phyloP scores from a whole-genome alignment of 257 asterid genomes.

The Solanum acaule region DNA sequence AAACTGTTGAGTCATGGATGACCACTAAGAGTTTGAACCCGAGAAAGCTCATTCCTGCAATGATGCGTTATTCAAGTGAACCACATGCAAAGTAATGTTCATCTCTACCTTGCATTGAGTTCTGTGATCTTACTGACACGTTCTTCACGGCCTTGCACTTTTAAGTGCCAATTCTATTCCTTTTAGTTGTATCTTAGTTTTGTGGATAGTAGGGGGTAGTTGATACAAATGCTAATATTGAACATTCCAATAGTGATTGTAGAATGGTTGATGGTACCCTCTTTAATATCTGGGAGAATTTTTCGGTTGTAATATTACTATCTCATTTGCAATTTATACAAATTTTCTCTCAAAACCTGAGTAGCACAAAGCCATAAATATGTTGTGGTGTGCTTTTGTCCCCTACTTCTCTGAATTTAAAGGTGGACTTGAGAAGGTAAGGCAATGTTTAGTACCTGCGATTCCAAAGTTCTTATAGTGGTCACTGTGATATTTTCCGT shows the following conservation, averaged over 20 bases:
- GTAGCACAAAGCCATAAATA: not conserved
- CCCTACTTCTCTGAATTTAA: not conserved
- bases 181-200: not conserved
- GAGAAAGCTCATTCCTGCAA: conserved; percentile 94
- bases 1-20: conserved; percentile 99
- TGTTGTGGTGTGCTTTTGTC: not conserved
- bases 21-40: conserved; percentile 78
- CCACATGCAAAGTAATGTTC: conserved; percentile 83
- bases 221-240: not conserved
- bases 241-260: not conserved
- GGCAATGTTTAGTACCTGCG: not conserved
- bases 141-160: not conserved
- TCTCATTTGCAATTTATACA: not conserved
- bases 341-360: not conserved
- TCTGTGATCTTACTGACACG: conserved; percentile 1
- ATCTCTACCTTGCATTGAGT: not conserved
- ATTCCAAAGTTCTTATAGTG: not conserved
- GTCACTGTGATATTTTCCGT: not conserved
- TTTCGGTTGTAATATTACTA: not conserved
- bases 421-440: not conserved
- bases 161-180: not conserved
- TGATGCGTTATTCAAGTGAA: conserved; percentile 98
- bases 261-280: not conserved
- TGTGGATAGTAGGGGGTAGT: not conserved
- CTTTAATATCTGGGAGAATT: not conserved